Evolutionary conservation across 345 rosid genomes (phyloP).

Genomic region (Noccaea bulbosa): DNA sequence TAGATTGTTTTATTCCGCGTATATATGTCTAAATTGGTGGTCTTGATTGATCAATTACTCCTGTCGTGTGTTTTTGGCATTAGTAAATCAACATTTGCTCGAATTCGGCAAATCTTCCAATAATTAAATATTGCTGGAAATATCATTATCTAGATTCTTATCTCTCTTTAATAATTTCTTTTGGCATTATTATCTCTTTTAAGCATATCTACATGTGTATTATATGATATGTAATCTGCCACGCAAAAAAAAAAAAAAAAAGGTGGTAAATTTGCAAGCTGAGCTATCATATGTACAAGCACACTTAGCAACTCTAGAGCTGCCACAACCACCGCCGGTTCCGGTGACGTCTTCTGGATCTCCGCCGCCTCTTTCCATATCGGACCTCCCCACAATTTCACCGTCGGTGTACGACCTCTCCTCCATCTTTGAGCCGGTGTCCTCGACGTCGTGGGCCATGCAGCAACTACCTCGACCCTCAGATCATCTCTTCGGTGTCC

Average conservation of each 20-base stretch:
- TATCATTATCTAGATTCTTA: slow-evolving; percentile 30
- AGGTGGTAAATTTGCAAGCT: slow-evolving; percentile 83
- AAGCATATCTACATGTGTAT: slow-evolving; percentile 11
- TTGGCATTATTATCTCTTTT: slow-evolving; percentile 26
- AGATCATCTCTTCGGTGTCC: slow-evolving; percentile 56
- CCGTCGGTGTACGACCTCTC: slow-evolving; percentile 61
- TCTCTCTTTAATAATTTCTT: not conserved
- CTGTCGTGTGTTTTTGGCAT: slow-evolving; percentile 30
- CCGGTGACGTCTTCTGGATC: slow-evolving; percentile 47
- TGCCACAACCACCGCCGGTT: slow-evolving; percentile 54
- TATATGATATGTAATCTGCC: not conserved
- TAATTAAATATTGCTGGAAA: slow-evolving; percentile 28
- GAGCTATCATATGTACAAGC: slow-evolving; percentile 83
- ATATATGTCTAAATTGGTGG: slow-evolving; percentile 29
- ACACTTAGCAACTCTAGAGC: slow-evolving; percentile 64
- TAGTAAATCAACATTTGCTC: slow-evolving; percentile 33
- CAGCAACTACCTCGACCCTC: slow-evolving; percentile 58
- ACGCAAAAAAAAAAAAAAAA: not conserved
- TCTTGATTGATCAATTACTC: slow-evolving; percentile 35
- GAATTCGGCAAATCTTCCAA: slow-evolving; percentile 35
- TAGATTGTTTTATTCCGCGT: slow-evolving; percentile 21
- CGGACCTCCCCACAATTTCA: slow-evolving; percentile 72
- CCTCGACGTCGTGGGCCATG: slow-evolving; percentile 54
- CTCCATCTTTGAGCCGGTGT: slow-evolving; percentile 68
- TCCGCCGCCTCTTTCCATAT: slow-evolving; percentile 60